Evolutionary conservation across 1,284 basidiomycete species (phyloP), one percentile per base, ranked within the genome.

Genomic region (Sanguinoderma infundibulare): DNA sequence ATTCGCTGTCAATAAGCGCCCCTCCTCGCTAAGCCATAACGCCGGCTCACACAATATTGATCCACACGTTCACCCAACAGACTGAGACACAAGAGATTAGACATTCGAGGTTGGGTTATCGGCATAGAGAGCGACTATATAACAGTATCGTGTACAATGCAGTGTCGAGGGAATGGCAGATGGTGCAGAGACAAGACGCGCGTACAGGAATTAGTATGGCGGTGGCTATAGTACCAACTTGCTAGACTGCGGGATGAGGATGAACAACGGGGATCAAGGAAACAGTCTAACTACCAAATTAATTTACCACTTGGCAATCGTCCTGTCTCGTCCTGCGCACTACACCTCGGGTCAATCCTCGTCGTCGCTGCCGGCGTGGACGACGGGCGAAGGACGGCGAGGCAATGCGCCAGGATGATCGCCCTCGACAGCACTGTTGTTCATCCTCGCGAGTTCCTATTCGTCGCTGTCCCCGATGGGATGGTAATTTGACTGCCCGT

Each of bases 361-460:
- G 38, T 61, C 64, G 40, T 66, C 59, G 59, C 57, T 55, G 17
- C 12, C 58, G 60, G 59, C 59, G 51, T 62, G 57, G 47, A 57
- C 54, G 32, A 51, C 59, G 15, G 66, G 61, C 36, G 53, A 61
- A 42, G 65, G 54, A 55, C 60, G 57, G 36, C 59, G 63, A 50
- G 66, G 58, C 49, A 34, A 36, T 26, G 56, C 61, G 53, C 65
- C 65, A 55, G 69, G 69, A 63, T 51, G 32, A 35, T 69, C 62
- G 63, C 66, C 73, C 71, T 70, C 71, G 62, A 64, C 66, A 62
- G 65, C 68, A 61, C 63, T 70, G 60, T 63, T 68, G 67, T 74
- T 77, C 81, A 83, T 81, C 83, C 86, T 87, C 86, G 81, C 81
- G 79, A 87, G 79, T 87, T 87, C 86, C 85, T 87, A 89, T 82